Base-by-base conservation (phyloP, 2,329 filamentous ascomycete genomes). In the Thielaviopsis euricoi region DNA sequence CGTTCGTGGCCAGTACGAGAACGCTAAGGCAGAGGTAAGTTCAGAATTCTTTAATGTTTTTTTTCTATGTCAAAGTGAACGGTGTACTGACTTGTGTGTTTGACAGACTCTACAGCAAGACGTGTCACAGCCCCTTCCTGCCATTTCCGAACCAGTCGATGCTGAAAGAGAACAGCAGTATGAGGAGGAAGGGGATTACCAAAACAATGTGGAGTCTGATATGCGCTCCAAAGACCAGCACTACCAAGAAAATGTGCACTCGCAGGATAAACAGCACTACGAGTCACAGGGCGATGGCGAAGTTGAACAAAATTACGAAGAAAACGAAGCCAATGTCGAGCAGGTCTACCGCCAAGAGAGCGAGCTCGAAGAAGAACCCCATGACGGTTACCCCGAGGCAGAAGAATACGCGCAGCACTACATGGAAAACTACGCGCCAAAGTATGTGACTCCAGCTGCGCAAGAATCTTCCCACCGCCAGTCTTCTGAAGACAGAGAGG, bases 401-500 rank as follows among this genome's bases (percentile, higher is more conserved):
- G 29, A 33, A 6, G 29, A 33, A 33, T 33, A 33, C 12, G 29
- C 9, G 29, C 29, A 33, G 29, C 29, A 33, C 29, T 33, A 33
- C 29, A n/a, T 21, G n/a, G 43, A 48, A 17, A 21, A 48, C 43
- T 19, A 48, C 9, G 7, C n/a, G 17, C 43, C 17, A 21, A 48
- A 48, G 7, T n/a, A 48, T n/a, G 43, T 48, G 2, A 48, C 43
- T 21, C 17, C 17, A 6, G 43, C 37, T 43, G 19, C 19, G 25
- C 33, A 33, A 40, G 17, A 9, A 37, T 53, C 23, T 40, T 21
- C 23, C 55, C 52, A 19, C 52, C 58, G 15, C 55, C 58, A 9
- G 29, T 25, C 26, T 25, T 46, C 17, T 23, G 26, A 49, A 9
- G 55, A 60, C 3, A 26, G 33, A 9, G 73, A 76, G 9, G 74